Conservation (phyloP, 2,329 filamentous ascomycete genomes). For the Scedosporium aurantiacum region DNA sequence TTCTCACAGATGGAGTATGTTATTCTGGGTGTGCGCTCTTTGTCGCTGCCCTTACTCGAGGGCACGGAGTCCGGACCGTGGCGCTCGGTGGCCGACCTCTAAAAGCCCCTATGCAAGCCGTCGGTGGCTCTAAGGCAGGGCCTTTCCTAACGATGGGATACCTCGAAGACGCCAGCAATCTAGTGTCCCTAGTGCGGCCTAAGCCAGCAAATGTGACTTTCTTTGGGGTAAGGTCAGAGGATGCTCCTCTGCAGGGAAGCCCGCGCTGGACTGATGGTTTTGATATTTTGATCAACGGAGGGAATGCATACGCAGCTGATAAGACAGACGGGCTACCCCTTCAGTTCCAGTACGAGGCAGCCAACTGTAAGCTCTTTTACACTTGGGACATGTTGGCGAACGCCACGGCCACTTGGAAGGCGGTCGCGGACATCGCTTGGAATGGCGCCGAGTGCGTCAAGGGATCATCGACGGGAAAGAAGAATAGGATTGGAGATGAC, state of each 20-base stretch:
- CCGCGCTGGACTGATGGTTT: neutral
- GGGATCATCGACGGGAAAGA: slow-evolving; percentile 12
- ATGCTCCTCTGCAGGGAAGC: slow-evolving; percentile 1
- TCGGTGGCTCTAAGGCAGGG: slow-evolving; percentile 55
- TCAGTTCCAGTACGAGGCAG: slow-evolving; percentile 51
- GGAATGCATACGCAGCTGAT: slow-evolving; percentile 13
- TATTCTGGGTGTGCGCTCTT: slow-evolving; percentile 14
- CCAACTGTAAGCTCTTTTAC: slow-evolving; percentile 51
- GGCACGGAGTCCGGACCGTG: slow-evolving; percentile 17
- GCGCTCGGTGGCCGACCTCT: slow-evolving; percentile 50
- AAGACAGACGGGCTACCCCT: slow-evolving; percentile 24
- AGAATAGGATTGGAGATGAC: slow-evolving; percentile 3
- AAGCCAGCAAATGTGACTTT: neutral
- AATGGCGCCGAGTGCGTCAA: slow-evolving; percentile 28
- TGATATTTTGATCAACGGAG: slow-evolving; percentile 10
- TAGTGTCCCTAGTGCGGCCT: neutral
- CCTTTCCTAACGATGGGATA: slow-evolving; percentile 11
- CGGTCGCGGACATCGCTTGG: slow-evolving; percentile 28
- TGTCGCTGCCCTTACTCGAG: slow-evolving; percentile 5
- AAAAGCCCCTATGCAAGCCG: slow-evolving; percentile 43
- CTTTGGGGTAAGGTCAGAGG: neutral
- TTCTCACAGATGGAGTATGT: slow-evolving; percentile 15
- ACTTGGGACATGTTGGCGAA: slow-evolving; percentile 41
- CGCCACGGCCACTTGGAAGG: slow-evolving; percentile 40
- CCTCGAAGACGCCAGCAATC: neutral